Evolutionary conservation across 108 stramenopile species (phyloP), one percentile per base, ranked within the genome.

Genomic region (Skeletonema grethae): DNA sequence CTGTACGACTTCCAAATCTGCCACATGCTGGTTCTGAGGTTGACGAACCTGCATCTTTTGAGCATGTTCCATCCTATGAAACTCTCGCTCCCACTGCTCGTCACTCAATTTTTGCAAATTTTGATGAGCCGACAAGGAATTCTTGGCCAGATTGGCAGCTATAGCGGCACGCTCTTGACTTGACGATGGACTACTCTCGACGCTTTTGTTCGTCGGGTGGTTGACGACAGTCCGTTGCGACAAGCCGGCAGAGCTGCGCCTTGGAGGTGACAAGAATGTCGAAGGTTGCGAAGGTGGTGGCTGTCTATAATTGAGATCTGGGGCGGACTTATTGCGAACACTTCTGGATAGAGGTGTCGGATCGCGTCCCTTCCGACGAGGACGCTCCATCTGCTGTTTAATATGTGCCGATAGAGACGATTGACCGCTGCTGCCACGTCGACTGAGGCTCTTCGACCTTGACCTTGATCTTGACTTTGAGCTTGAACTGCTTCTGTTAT

Each of bases 41-140:
- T 20, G 1, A 38, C 9, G 9, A 2, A 38, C 36, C 10, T 38
- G 36, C 36, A 38, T 4, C 18, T 48, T n/a, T 16, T 48, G 46
- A 48, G n/a, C 0, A 48, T 48, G 18, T 6, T 48, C 46, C 46
- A 48, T 48, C 46, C n/a, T 18, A 5, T 48, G 5, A 43, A 4
- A 43, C 22, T 53, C 50, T 24, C 20, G 50, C 22, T 53, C 7
- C 7, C 50, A 7, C 22, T 53, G 22, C 50, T 53, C 50, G 22
- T 53, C 50, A 53, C 24, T 53, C 50, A 53, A 53, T 0, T 53
- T 24, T 53, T 53, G 50, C 50, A 53, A 53, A 53, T 53, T 53
- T 10, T 22, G 18, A 53, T 53, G 50, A 24, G 50, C 50, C 50
- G 50, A 53, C 1, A 53, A 53, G 22, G 50, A 53, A 22, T 15